Percentiles rank a stretch among this genome's conserved stretches.
Evolutionary conservation across 2,329 filamentous ascomycete species (phyloP).

Genomic region (Lecanicillium sp.): DNA sequence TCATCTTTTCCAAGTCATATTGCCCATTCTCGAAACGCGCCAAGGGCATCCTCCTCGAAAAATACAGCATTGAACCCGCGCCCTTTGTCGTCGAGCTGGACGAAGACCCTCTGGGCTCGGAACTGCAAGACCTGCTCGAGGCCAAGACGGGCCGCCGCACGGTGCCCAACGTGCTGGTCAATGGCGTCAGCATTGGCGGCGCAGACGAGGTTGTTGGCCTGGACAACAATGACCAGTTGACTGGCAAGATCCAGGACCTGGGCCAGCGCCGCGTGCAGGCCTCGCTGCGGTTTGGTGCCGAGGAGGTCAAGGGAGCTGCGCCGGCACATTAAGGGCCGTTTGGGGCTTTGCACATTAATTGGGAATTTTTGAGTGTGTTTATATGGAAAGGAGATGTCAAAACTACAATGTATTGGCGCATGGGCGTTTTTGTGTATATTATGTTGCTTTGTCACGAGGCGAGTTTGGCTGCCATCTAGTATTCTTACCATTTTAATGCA

Average conservation of each 20-base stretch:
- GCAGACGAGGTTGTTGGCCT: conserved; percentile 76
- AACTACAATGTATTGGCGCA: neutral
- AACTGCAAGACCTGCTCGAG: conserved; percentile 63
- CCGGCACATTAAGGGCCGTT: neutral
- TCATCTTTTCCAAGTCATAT: conserved; percentile 94
- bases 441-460: too few relatives aligned
- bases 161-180: conserved; percentile 86
- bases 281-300: conserved; percentile 34
- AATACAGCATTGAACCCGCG: conserved; percentile 72
- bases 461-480: too few relatives aligned
- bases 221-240: conserved; percentile 57
- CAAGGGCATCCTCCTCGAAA: conserved; percentile 74
- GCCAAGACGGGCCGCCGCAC: conserved; percentile 73
- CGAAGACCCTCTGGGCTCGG: conserved; percentile 62
- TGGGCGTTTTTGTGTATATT: neutral
- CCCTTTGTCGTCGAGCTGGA: conserved; percentile 91
- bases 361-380: too few relatives aligned
- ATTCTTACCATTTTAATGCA: too few relatives aligned
- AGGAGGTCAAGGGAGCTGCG: conserved; percentile 6
- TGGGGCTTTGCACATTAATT: neutral
- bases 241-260: conserved; percentile 62
- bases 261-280: conserved; percentile 57
- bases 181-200: conserved; percentile 82
- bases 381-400: neutral
- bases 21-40: conserved; percentile 81